Evolutionary conservation across 257 asterid species (phyloP).

Genomic region (Vinca minor): DNA sequence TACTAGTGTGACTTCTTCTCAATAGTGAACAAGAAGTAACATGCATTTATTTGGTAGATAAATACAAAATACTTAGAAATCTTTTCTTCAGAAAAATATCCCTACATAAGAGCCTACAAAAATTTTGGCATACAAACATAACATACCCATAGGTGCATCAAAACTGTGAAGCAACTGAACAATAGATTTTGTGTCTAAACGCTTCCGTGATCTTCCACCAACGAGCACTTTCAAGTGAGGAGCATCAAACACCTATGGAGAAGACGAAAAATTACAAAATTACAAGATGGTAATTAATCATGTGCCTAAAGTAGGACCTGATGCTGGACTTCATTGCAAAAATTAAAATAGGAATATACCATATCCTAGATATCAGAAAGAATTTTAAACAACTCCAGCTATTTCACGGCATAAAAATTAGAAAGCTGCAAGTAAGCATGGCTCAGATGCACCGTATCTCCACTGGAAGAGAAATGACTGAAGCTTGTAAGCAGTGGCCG

Average conservation of each 20-base stretch:
- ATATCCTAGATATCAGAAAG: not conserved
- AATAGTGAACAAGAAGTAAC: not conserved
- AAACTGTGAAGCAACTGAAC: conserved; percentile 60
- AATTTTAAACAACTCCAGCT: not conserved
- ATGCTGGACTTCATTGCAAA: not conserved
- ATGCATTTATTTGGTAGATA: not conserved
- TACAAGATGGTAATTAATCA: not conserved
- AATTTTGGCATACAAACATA: not conserved
- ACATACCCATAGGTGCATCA: conserved; percentile 65
- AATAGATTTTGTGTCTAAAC: conserved; percentile 64
- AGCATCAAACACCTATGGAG: conserved; percentile 60
- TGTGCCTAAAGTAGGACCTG: not conserved
- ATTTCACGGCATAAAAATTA: not conserved
- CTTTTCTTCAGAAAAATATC: not conserved
- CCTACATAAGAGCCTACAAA: not conserved
- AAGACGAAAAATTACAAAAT: not conserved
- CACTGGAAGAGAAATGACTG: not conserved
- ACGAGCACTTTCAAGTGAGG: conserved; percentile 59
- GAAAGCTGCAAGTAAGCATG: not conserved
- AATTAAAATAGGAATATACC: not conserved
- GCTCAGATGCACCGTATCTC: not conserved
- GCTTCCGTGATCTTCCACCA: conserved; percentile 55
- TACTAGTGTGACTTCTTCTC: not conserved
- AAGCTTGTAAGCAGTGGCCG: too few relatives aligned
- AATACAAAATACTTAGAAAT: not conserved